phyloP scores from a whole-genome alignment of 169 alveolate species.

The Ichthyophthirius multifiliis region DNA sequence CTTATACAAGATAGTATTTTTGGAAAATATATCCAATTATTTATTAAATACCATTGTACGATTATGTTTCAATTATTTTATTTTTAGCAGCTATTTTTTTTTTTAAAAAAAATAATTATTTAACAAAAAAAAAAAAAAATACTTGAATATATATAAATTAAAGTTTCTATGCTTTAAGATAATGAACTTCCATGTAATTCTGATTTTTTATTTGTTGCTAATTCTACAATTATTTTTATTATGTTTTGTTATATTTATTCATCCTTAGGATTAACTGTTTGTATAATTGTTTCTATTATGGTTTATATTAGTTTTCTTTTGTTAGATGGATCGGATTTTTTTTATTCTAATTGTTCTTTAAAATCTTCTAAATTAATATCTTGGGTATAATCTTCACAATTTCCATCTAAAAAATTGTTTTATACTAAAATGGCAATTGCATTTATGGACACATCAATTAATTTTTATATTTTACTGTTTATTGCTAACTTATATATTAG shows the following conservation, averaged over 20 bases:
- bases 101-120: constrained; percentile 16
- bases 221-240: constrained; percentile 52
- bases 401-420: constrained; percentile 1
- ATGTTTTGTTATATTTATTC: constrained; percentile 50
- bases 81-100: constrained; percentile 53
- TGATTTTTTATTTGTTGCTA: constrained; percentile 44
- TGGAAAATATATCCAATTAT: neutral
- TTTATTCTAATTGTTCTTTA: neutral
- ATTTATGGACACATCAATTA: neutral
- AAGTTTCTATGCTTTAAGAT: constrained; percentile 55
- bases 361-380: constrained; percentile 15
- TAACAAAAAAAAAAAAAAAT: neutral
- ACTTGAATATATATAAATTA: constrained; percentile 42
- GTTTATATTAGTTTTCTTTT: constrained; percentile 52
- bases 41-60: neutral
- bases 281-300: constrained; percentile 48
- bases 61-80: constrained; percentile 29
- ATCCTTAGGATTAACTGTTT: constrained; percentile 53
- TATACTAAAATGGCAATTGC: neutral
- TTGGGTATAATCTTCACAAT: constrained; percentile 3
- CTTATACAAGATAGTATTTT: neutral
- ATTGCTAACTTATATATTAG: constrained; percentile 10
- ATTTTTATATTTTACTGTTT: neutral
- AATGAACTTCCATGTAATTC: constrained; percentile 65
- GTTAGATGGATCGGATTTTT: neutral